Percentiles rank a stretch among this genome's conserved stretches.
Evolutionary conservation across 1,139 yeast genomes (phyloP).

Genomic region (Magnusiomyces suaveolens): DNA sequence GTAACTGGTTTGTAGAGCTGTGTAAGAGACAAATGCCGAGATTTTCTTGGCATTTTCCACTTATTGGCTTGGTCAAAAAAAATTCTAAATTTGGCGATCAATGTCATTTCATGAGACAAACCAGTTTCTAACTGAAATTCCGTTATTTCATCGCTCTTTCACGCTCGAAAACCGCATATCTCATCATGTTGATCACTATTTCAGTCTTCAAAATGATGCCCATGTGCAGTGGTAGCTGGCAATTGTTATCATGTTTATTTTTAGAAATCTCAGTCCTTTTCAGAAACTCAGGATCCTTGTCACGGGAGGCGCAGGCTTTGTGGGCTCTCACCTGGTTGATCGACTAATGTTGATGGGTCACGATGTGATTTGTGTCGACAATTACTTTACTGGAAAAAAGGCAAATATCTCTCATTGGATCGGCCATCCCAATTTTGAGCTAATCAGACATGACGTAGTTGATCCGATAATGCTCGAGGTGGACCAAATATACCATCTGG

Average conservation of each 20-base stretch:
- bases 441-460: slow-evolving; percentile 24
- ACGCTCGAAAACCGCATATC: too few species aligned
- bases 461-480: slow-evolving; percentile 24
- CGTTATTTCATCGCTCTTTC: too few species aligned
- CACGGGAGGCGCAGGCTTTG: slow-evolving; percentile 25
- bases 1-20: too few species aligned
- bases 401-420: slow-evolving; percentile 23
- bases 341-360: slow-evolving; percentile 23
- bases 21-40: background rate
- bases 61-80: background rate
- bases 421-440: slow-evolving; percentile 25
- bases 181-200: too few species aligned
- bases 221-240: too few species aligned
- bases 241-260: too few species aligned
- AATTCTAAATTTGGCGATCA: background rate
- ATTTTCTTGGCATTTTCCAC: background rate
- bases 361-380: slow-evolving; percentile 23
- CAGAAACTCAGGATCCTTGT: slow-evolving; percentile 20
- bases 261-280: slow-evolving; percentile 19
- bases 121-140: too few species aligned
- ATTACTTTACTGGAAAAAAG: slow-evolving; percentile 24
- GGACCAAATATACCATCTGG: slow-evolving; percentile 24
- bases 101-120: too few species aligned
- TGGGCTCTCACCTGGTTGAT: slow-evolving; percentile 23
- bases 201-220: too few species aligned